Conservation (phyloP, 2,329 filamentous ascomycete genomes). For the Diplodia corticola region DNA sequence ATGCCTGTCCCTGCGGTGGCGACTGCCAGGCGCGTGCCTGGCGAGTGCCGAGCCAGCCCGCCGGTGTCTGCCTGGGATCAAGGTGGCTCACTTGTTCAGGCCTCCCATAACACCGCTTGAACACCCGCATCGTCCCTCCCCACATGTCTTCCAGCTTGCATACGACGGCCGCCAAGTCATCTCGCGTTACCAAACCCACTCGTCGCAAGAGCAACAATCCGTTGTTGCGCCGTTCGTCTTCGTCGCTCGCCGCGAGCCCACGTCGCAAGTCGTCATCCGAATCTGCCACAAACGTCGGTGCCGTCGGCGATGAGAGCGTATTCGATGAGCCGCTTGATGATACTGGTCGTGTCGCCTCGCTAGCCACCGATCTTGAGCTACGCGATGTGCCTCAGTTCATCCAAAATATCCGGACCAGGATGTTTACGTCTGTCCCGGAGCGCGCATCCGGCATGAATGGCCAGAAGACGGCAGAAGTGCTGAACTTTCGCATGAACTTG, state of each 20-base stretch:
- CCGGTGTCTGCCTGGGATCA: background rate
- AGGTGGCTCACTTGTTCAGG: background rate
- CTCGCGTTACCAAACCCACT: conserved; percentile 24
- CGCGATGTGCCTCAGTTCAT: conserved; percentile 66
- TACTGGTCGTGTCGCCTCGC: conserved; percentile 55
- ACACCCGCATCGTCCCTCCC: background rate
- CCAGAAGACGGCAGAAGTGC: conserved; percentile 61
- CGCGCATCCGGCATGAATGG: conserved; percentile 62
- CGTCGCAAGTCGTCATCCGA: conserved; percentile 37
- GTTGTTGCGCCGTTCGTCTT: conserved; percentile 33
- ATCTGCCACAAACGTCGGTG: conserved; percentile 20
- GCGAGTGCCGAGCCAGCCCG: background rate
- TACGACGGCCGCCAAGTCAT: conserved; percentile 25
- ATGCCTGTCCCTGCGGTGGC: background rate
- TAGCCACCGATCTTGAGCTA: conserved; percentile 58
- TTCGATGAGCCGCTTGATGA: conserved; percentile 58
- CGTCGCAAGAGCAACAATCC: conserved; percentile 26
- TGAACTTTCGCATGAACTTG: conserved; percentile 60
- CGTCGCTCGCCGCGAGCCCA: conserved; percentile 39
- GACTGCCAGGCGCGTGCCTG: background rate
- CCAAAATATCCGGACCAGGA: conserved; percentile 59
- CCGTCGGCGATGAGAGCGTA: conserved; percentile 34
- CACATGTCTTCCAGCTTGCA: conserved; percentile 24
- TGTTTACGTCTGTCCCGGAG: conserved; percentile 65
- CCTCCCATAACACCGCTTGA: background rate